phyloP scores from a whole-genome alignment of 352 stramenopile genomes.

The Phytophthora litchii region DNA sequence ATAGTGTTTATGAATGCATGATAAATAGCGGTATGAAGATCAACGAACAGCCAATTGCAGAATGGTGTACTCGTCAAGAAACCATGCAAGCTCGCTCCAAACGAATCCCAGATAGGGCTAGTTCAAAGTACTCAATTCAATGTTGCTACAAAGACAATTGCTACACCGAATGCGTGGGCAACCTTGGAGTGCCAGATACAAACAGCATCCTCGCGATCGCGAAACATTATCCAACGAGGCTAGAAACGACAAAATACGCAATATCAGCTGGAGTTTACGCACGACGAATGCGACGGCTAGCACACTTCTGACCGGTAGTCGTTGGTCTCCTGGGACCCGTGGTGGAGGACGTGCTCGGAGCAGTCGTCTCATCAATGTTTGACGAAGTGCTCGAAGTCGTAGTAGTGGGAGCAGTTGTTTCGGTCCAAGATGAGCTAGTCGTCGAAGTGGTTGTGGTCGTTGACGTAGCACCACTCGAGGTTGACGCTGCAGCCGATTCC shows the following conservation, averaged over 20 bases:
- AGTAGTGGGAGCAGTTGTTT: too few species aligned
- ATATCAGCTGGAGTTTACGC: slow-evolving; percentile 5
- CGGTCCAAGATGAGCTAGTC: not conserved
- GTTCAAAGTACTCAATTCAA: too few species aligned
- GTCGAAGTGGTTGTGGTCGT: not conserved
- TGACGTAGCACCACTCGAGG: not conserved
- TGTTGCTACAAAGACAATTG: not conserved
- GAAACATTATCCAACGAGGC: not conserved
- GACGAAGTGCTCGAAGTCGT: too few species aligned
- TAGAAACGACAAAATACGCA: not conserved
- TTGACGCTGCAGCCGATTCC: too few species aligned
- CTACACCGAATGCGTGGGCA: too few species aligned
- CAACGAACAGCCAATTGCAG: too few species aligned
- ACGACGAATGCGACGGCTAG: slow-evolving; percentile 16
- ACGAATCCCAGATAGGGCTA: too few species aligned
- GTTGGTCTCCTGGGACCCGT: slow-evolving; percentile 2
- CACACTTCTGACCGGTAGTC: slow-evolving; percentile 12
- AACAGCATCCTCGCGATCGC: not conserved
- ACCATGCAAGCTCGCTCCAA: too few species aligned
- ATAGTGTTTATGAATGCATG: too few species aligned
- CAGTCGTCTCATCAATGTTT: slow-evolving; percentile 1
- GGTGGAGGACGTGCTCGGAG: slow-evolving; percentile 1
- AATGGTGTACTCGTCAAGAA: too few species aligned
- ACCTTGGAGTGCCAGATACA: not conserved
- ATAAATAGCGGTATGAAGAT: too few species aligned